These are phyloP conservation scores for Lentinus tigrinus DNA, from an alignment of 768 basidiomycete species.

Conservation along the genomic window DNA sequence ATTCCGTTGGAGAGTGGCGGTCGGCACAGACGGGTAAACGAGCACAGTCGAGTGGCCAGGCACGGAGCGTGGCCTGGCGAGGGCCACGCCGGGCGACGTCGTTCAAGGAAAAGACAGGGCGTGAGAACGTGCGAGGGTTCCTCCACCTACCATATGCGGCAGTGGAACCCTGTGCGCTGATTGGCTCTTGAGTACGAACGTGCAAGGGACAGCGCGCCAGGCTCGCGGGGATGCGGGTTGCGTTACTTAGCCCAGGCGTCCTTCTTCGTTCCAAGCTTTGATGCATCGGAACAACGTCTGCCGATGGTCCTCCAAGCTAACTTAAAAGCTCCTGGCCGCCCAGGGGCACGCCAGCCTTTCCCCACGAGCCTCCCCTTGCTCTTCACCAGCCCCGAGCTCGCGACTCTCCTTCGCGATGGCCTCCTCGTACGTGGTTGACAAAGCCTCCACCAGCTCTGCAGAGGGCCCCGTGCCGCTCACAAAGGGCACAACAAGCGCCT, in stretches of 20 bases:
- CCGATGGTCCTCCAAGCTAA: background rate
- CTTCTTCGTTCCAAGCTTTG: background rate
- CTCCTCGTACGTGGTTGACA: slow-evolving; percentile 16
- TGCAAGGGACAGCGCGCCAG: slow-evolving; percentile 24
- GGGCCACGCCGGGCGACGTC: background rate
- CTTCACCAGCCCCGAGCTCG: no score
- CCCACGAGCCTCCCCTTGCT: slow-evolving; percentile 7
- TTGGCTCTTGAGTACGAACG: slow-evolving; percentile 24
- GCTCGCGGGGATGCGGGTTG: no score
- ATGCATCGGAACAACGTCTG: slow-evolving; percentile 2
- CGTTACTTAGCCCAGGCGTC: background rate
- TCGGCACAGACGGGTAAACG: no score
- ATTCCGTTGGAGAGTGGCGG: no score
- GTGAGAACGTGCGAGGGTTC: slow-evolving; percentile 13
- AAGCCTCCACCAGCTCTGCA: slow-evolving; percentile 17
- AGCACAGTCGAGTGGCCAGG: background rate
- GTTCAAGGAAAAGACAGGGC: background rate
- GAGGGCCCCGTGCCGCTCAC: slow-evolving; percentile 11
- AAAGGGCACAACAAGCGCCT: slow-evolving; percentile 20
- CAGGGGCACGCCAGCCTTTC: slow-evolving; percentile 7
- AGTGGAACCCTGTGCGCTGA: slow-evolving; percentile 4
- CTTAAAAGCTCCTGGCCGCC: slow-evolving; percentile 9
- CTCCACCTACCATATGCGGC: slow-evolving; percentile 1
- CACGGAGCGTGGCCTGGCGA: no score
- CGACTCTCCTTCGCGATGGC: slow-evolving; percentile 19